Evolutionary conservation across 2,329 filamentous ascomycete species (phyloP), one percentile per base, ranked within the genome.

Genomic region (Aspergillus latus): DNA sequence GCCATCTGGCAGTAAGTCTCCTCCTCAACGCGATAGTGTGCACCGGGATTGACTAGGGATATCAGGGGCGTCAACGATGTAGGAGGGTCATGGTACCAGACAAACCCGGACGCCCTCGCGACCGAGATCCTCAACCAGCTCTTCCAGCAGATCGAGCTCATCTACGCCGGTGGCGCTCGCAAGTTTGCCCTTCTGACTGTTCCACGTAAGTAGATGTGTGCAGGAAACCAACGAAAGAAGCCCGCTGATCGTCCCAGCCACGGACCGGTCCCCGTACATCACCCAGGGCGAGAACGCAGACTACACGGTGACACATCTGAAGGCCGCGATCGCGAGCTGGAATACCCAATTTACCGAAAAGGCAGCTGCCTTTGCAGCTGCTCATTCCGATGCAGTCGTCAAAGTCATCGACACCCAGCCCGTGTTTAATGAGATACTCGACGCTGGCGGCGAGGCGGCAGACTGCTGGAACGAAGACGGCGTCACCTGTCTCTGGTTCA

Each of bases 1-100:
- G 55, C 55, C 2, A 39, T 58, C 11, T 60, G 58, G 58, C 39
- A 52, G 55, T 57, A 13, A 16, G 50, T 49, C 3, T 9, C 1
- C 8, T 28, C 36, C 34, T 54, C 21, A 21, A 5, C 8, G 4
- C n/a, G n/a, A 8, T 2, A 36, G n/a, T 42, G 5, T 42, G 15
- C 9, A 37, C 10, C 2, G 34, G 10, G 9, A 15, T n/a, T 21
- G 39, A 16, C 30, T 30, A 45, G 13, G 4, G 5, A 21, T 4
- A 2, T 6, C 7, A 57, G 55, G 43, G 58, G 58, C 9, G 52
- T 60, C 4, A 58, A 60, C n/a, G 58, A 60, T 13, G 57, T 56
- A 4, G 57, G 49, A 10, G 46, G 46, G 11, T 34, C 49, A 3
- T 59, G 54, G 49, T 59, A 42, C 15, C 53, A 46, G 36, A 29